Percentiles rank a stretch among this genome's conserved stretches.
These are phyloP conservation scores for Nemania bipapillata DNA, from an alignment of 2,329 filamentous ascomycete species.

Conservation along the genomic window DNA sequence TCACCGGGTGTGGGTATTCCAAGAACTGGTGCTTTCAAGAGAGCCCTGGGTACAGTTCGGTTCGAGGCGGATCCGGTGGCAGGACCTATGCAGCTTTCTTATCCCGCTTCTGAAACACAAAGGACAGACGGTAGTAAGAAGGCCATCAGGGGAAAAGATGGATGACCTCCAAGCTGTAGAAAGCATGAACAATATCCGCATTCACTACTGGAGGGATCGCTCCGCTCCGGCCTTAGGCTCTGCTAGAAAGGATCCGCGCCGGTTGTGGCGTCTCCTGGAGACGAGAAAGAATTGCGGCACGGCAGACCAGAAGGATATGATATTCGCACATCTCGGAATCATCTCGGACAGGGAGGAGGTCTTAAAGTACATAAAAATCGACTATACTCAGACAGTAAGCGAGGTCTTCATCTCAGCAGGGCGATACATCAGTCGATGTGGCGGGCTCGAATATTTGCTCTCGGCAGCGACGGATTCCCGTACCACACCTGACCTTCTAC, in stretches of 20 bases:
- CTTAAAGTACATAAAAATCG: conserved; percentile 21
- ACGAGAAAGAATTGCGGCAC: conserved; percentile 10
- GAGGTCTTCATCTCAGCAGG: neutral
- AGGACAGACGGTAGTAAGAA: too few species aligned
- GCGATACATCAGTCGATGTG: neutral
- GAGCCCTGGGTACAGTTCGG: conserved; percentile 34
- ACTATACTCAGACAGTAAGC: conserved; percentile 1
- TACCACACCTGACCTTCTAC: neutral
- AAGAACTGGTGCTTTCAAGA: conserved; percentile 29
- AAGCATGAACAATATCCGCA: neutral
- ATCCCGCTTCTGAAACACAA: neutral
- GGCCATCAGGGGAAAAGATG: too few species aligned
- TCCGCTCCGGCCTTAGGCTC: too few species aligned
- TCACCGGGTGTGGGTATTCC: conserved; percentile 32
- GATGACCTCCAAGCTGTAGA: too few species aligned
- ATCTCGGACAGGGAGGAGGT: conserved; percentile 3
- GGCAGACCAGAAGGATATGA: conserved; percentile 30
- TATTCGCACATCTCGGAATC: conserved; percentile 35
- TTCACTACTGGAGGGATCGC: neutral
- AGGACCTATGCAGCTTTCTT: conserved; percentile 1
- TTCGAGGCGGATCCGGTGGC: conserved; percentile 15
- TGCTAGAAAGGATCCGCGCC: neutral
- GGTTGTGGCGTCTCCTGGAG: conserved; percentile 21
- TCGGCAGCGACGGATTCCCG: neutral
- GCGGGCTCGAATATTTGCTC: neutral